Evolutionary conservation across 768 basidiomycete species (phyloP).

Genomic region (Zangia roseola): DNA sequence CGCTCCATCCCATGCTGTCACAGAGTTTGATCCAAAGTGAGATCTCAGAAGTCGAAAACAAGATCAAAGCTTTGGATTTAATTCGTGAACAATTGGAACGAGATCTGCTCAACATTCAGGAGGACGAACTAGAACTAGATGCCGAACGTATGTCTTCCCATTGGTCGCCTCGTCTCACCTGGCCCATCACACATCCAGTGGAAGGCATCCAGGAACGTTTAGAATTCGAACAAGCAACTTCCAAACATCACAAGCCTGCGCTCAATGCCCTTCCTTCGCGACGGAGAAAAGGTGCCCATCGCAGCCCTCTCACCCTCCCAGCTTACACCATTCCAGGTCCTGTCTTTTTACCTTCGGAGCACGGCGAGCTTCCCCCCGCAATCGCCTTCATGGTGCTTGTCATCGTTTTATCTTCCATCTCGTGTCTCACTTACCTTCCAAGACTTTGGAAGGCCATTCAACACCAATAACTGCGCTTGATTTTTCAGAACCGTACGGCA

Average conservation of each 20-base stretch:
- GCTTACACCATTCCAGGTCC: constrained; percentile 55
- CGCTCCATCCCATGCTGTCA: constrained; percentile 7
- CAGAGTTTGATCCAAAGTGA: constrained; percentile 86
- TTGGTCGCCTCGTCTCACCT: neutral
- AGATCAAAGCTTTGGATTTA: constrained; percentile 81
- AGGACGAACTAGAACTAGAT: constrained; percentile 96
- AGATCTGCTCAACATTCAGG: constrained; percentile 82
- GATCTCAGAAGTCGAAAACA: constrained; percentile 84
- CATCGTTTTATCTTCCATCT: neutral
- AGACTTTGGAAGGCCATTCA: constrained; percentile 82
- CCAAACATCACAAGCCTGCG: constrained; percentile 24
- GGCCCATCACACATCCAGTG: constrained; percentile 46
- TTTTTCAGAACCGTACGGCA: constrained; percentile 96
- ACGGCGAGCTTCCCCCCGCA: constrained; percentile 90
- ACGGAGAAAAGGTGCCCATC: constrained; percentile 30
- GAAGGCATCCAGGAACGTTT: constrained; percentile 87
- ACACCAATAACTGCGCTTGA: constrained; percentile 87
- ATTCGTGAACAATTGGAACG: constrained; percentile 80
- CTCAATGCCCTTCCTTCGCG: constrained; percentile 29
- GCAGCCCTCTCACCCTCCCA: neutral
- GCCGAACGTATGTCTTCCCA: constrained; percentile 77
- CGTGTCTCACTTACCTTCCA: constrained; percentile 15
- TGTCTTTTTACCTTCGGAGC: constrained; percentile 95
- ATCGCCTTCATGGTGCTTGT: constrained; percentile 90
- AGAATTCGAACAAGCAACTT: constrained; percentile 58